Evolutionary conservation across 768 basidiomycete genomes (phyloP).

Genomic region (Clavulina sp.): DNA sequence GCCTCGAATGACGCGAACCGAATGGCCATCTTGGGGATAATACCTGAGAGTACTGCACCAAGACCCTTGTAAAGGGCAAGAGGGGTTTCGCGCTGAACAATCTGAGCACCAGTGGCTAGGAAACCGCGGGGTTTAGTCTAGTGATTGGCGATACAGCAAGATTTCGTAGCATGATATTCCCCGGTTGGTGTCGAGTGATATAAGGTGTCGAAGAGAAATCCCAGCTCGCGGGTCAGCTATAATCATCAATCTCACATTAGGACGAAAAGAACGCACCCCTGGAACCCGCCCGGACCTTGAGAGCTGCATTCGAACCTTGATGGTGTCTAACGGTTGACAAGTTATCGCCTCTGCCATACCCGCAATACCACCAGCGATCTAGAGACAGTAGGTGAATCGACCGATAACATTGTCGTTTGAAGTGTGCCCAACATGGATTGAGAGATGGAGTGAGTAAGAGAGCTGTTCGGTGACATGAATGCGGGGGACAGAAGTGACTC

Average conservation of each 20-base stretch:
- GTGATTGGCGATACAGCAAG: not conserved
- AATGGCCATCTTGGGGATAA: slow-evolving; percentile 99
- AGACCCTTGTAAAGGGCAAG: slow-evolving; percentile 96
- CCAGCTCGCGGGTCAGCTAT: no score
- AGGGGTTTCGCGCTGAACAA: slow-evolving; percentile 80
- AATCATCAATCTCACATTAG: no score
- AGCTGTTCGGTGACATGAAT: no score
- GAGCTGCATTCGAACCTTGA: slow-evolving; percentile 99
- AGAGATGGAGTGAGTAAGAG: no score
- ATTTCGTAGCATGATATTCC: not conserved
- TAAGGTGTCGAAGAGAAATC: no score
- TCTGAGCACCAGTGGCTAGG: slow-evolving; percentile 75
- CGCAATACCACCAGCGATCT: slow-evolving; percentile 74
- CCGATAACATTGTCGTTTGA: not conserved
- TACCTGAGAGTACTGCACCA: slow-evolving; percentile 89
- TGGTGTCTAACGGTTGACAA: slow-evolving; percentile 94
- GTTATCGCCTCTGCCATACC: slow-evolving; percentile 81
- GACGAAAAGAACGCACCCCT: slow-evolving; percentile 51
- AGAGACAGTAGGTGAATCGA: not conserved
- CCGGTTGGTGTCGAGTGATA: no score
- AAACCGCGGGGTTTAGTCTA: slow-evolving; percentile 89
- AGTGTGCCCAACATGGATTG: not conserved
- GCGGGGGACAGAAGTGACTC: not conserved
- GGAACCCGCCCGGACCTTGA: slow-evolving; percentile 57
- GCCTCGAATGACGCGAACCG: slow-evolving; percentile 95